Evolutionary conservation across 148 eudicot species (phyloP).

Genomic region (Chenopodium formosanum): DNA sequence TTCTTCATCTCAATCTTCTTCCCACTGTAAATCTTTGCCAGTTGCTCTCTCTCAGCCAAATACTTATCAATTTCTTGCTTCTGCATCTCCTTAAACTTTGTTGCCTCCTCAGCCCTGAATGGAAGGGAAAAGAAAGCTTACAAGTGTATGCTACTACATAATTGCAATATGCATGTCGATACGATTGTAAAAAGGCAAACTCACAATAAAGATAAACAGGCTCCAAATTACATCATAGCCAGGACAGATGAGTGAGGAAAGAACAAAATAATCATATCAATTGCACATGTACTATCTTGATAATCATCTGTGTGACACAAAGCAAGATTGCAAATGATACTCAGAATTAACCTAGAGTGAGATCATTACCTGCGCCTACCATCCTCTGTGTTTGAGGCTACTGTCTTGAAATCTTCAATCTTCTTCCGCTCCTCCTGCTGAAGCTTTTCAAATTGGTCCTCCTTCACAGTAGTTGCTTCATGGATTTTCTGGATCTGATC

Average conservation of each 20-base stretch:
- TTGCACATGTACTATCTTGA: no score
- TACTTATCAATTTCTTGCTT: slow-evolving; percentile 53
- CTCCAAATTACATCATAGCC: not conserved
- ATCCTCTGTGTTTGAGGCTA: slow-evolving; percentile 37
- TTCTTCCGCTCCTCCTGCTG: slow-evolving; percentile 57
- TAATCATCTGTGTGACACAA: no score
- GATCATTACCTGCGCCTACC: slow-evolving; percentile 42
- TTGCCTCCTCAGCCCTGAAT: slow-evolving; percentile 42
- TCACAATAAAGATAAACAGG: not conserved
- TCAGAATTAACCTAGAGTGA: not conserved
- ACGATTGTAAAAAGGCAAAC: not conserved
- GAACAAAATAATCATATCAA: not conserved
- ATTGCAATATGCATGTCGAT: not conserved
- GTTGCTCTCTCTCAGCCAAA: slow-evolving; percentile 43
- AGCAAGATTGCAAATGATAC: not conserved
- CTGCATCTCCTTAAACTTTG: slow-evolving; percentile 38
- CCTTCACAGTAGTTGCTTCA: slow-evolving; percentile 51
- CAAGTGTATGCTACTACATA: not conserved
- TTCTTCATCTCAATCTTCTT: slow-evolving; percentile 48
- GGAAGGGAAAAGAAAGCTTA: not conserved
- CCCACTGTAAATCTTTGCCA: slow-evolving; percentile 38
- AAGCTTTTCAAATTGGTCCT: slow-evolving; percentile 58
- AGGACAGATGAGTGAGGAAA: not conserved
- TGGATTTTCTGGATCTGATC: slow-evolving; percentile 53
- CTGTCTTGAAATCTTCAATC: slow-evolving; percentile 32